Percentiles rank a stretch among this genome's conserved stretches.
Conservation (phyloP, 2,329 filamentous ascomycete species). For the Thyridium curvatum region DNA sequence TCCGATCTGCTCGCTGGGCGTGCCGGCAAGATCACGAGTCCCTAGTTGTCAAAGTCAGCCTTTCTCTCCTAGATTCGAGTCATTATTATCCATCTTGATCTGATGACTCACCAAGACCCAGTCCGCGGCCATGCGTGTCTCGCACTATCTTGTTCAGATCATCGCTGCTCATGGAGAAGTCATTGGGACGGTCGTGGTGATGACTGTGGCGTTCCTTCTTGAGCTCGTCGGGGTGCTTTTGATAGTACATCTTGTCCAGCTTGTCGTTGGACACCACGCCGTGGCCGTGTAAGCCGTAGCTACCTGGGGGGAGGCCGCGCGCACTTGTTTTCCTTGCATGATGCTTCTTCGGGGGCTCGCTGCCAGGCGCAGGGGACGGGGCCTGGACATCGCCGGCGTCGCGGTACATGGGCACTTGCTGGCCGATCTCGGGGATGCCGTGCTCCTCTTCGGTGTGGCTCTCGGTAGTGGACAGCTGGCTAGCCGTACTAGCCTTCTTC, state of each 20-base stretch:
- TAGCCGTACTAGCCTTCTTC: conserved; percentile 53
- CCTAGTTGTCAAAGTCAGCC: conserved; percentile 36
- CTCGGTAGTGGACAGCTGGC: conserved; percentile 44
- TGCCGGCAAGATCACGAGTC: conserved; percentile 57
- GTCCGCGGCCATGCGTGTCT: conserved; percentile 53
- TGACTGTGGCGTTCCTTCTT: conserved; percentile 64
- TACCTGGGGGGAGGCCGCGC: conserved; percentile 71
- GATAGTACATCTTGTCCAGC: conserved; percentile 86
- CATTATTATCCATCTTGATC: too few relatives aligned
- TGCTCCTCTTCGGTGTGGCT: conserved; percentile 64
- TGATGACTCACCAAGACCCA: conserved; percentile 41
- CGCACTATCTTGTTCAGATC: conserved; percentile 87
- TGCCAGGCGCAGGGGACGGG: conserved; percentile 67
- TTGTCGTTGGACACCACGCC: conserved; percentile 69
- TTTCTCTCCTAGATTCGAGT: too few relatives aligned
- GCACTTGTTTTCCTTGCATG: conserved; percentile 69
- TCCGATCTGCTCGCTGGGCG: conserved; percentile 85
- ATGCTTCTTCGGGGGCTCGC: conserved; percentile 31
- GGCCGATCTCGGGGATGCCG: conserved; percentile 87
- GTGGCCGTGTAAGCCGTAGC: conserved; percentile 89
- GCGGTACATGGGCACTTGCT: conserved; percentile 88
- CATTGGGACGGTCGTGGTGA: conserved; percentile 50
- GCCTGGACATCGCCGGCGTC: conserved; percentile 94
- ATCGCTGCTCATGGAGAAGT: conserved; percentile 83
- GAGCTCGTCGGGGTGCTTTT: conserved; percentile 79